These are phyloP conservation scores for Ophiostoma novo-ulmi DNA, from an alignment of 2,329 filamentous ascomycete genomes.

Conservation along the genomic window DNA sequence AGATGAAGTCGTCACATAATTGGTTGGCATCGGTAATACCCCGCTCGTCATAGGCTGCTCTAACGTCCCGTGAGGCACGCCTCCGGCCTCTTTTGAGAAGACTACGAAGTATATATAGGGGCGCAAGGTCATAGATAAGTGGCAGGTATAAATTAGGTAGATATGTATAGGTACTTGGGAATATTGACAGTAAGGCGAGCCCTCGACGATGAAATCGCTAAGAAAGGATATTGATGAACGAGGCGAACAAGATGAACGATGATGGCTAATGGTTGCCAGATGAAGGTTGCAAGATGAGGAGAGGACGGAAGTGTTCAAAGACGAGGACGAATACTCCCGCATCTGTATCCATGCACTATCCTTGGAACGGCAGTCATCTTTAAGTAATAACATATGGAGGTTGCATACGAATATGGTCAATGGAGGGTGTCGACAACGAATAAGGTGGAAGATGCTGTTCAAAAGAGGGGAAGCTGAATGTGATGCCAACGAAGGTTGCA, in stretches of 20 bases:
- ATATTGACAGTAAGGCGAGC: neutral
- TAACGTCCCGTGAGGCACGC: neutral
- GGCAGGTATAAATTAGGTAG: neutral
- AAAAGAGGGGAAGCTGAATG: conserved; percentile 1
- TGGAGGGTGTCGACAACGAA: conserved; percentile 1
- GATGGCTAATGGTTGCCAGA: neutral
- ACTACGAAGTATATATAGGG: neutral
- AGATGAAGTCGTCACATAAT: neutral
- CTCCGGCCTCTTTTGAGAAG: neutral
- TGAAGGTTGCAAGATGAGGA: neutral
- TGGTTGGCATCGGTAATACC: neutral
- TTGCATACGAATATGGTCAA: neutral
- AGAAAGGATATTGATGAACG: neutral
- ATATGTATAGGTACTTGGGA: neutral
- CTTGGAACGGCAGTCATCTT: neutral
- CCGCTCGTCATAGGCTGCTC: neutral
- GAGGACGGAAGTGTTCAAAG: neutral
- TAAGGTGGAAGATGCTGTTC: neutral
- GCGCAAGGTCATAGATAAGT: no score
- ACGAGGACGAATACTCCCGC: neutral
- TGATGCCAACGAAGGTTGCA: neutral
- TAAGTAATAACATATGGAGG: neutral
- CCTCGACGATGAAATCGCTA: neutral
- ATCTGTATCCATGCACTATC: neutral
- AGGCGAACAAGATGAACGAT: neutral